Evolutionary conservation across 2,329 filamentous ascomycete genomes (phyloP), one percentile per base, ranked within the genome.

Genomic region (Colletotrichum brevisporum): DNA sequence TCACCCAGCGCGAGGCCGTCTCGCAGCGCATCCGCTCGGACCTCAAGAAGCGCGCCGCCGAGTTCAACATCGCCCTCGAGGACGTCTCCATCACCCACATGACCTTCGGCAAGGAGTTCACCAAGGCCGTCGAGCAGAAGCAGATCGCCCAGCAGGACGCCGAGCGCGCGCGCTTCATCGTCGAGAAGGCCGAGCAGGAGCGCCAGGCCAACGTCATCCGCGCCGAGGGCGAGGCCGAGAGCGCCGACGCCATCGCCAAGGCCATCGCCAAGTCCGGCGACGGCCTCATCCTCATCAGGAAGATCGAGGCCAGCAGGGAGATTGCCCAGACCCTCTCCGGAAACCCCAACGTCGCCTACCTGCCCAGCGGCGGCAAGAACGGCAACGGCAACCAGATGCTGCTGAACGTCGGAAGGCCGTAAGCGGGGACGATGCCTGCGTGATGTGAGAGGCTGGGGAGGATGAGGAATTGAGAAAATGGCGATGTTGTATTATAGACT

Each of bases 81-180:
- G 96, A 99, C 79, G 96, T 99, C 70, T 97, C 94, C 79, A 99
- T 99, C 83, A 99, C 96, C 71, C 96, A 99, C 88, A 99, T 99
- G 96, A 99, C 96, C 61, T 99, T 99, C 80, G 96, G 96, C 75
- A 95, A 95, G 83, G 96, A 99, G 84, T 99, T 99, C 88, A 99
- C 96, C 71, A 93, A 94, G 83, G 96, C 96, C 73, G 96, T 99
- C 77, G 96, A 99, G 86, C 96, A 99, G 90, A 99, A 99, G 91
- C 96, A 99, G 88, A 99, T 99, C 81, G 96, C 96, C 64, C 96
- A 99, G 85, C 96, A 99, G 84, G 96, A 99, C 79, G 96, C 96
- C 72, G 96, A 99, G 88, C 90, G 96, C 73, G 96, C 96, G 56
- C 90, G 96, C 74, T 99, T 99, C 86, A 97, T 99, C 75, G 96